These are phyloP conservation scores for Penicillium sclerotiorum DNA, from an alignment of 2,329 filamentous ascomycete species.

Conservation along the genomic window DNA sequence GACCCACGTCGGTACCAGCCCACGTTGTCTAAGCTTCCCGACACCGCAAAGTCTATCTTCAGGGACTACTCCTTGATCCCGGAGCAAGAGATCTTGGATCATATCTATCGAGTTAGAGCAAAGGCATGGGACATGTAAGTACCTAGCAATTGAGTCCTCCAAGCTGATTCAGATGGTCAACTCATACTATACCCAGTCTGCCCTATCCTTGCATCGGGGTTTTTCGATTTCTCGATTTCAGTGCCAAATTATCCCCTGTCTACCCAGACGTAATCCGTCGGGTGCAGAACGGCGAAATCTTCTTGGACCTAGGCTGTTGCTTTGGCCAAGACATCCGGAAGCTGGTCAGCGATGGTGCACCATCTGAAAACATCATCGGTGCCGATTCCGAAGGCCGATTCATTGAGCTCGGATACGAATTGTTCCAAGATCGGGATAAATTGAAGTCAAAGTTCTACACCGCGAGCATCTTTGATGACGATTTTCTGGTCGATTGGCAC, in stretches of 20 bases:
- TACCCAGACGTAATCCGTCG: conserved; percentile 13
- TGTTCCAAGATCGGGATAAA: conserved; percentile 61
- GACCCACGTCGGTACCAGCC: not conserved
- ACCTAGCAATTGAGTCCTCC: not conserved
- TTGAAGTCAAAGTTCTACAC: conserved; percentile 49
- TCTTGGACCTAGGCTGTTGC: conserved; percentile 57
- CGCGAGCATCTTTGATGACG: conserved; percentile 1
- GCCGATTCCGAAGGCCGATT: conserved; percentile 52
- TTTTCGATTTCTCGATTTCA: conserved; percentile 1
- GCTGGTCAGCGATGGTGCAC: conserved; percentile 52
- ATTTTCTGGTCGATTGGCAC: conserved; percentile 1
- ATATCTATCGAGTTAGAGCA: not conserved
- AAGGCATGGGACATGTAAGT: not conserved
- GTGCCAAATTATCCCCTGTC: not conserved
- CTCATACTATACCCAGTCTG: not conserved
- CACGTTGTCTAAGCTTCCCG: not conserved
- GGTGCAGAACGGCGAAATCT: conserved; percentile 12
- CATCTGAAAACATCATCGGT: conserved; percentile 50
- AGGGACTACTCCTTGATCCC: not conserved
- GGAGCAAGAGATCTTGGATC: not conserved
- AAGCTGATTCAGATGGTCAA: not conserved
- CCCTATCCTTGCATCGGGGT: conserved; percentile 47
- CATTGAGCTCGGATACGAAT: conserved; percentile 60
- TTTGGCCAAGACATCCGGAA: conserved; percentile 45
- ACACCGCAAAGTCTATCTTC: not conserved